Conservation (phyloP, 2,329 filamentous ascomycete genomes). For the Claviceps arundinis region DNA sequence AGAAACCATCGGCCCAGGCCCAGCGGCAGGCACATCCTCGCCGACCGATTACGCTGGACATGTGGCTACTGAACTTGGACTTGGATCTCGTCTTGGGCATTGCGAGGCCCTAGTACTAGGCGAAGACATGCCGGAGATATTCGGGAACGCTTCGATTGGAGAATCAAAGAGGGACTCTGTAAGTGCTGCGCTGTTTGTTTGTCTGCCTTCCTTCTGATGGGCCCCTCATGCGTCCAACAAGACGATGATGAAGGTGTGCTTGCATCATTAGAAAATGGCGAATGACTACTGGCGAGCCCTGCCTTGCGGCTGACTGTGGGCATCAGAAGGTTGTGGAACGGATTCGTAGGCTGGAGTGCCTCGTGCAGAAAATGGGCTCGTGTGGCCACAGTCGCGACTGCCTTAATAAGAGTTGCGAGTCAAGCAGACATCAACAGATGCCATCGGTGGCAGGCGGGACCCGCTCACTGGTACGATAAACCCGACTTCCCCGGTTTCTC, state of each 20-base stretch:
- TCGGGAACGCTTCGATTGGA: background rate
- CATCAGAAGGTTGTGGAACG: slow-evolving; percentile 5
- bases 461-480: background rate
- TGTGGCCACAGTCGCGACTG: background rate
- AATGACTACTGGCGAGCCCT: too few relatives aligned
- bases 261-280: too few relatives aligned
- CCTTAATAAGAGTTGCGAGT: background rate
- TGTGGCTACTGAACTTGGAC: background rate
- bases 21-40: background rate
- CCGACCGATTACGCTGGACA: background rate
- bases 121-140: background rate
- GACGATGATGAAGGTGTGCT: too few relatives aligned
- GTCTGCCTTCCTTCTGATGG: too few relatives aligned
- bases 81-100: background rate
- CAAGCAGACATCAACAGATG: background rate
- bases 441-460: background rate
- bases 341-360: slow-evolving; percentile 5
- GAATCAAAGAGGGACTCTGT: background rate
- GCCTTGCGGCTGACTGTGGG: background rate
- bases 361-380: slow-evolving; percentile 3
- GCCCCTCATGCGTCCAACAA: too few relatives aligned
- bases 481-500: too few relatives aligned
- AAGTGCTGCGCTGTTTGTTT: background rate
- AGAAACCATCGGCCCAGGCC: background rate
- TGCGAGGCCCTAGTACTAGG: background rate